Conservation (phyloP, 1,284 basidiomycete genomes). For the Mrakiaceae sp. region DNA sequence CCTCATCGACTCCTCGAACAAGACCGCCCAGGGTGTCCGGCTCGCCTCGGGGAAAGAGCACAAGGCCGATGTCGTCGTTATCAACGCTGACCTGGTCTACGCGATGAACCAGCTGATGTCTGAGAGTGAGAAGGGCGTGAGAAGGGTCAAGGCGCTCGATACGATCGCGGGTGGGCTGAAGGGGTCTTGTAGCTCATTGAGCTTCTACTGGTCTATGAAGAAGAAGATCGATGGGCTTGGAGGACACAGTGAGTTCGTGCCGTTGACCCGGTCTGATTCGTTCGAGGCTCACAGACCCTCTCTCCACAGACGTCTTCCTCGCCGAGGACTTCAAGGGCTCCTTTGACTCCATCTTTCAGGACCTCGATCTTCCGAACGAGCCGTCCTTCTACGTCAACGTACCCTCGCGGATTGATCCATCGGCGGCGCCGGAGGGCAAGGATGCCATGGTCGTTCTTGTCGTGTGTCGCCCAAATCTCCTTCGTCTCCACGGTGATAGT, state of each 20-base stretch:
- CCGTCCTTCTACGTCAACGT: conserved; percentile 46
- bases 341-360: conserved; percentile 43
- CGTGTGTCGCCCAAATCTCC: not conserved
- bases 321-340: conserved; percentile 39
- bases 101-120: conserved; percentile 41
- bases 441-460: conserved; percentile 31
- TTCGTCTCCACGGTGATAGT: conserved; percentile 21
- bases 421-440: conserved; percentile 31
- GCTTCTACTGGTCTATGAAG: conserved; percentile 44
- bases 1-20: conserved; percentile 24
- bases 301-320: conserved; percentile 22
- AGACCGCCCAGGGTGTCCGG: conserved; percentile 35
- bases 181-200: conserved; percentile 41
- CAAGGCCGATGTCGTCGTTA: conserved; percentile 41
- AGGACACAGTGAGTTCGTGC: conserved; percentile 31
- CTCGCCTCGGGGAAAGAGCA: conserved; percentile 36
- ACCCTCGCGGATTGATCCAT: conserved; percentile 38
- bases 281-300: not conserved
- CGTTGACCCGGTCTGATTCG: not conserved
- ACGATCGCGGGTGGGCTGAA: conserved; percentile 22
- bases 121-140: conserved; percentile 19
- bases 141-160: conserved; percentile 7
- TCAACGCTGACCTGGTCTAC: conserved; percentile 44
- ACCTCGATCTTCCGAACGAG: conserved; percentile 39
- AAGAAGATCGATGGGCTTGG: conserved; percentile 36